Base-by-base conservation (phyloP, 441 rosid species). In the Isatis lusitanica region DNA sequence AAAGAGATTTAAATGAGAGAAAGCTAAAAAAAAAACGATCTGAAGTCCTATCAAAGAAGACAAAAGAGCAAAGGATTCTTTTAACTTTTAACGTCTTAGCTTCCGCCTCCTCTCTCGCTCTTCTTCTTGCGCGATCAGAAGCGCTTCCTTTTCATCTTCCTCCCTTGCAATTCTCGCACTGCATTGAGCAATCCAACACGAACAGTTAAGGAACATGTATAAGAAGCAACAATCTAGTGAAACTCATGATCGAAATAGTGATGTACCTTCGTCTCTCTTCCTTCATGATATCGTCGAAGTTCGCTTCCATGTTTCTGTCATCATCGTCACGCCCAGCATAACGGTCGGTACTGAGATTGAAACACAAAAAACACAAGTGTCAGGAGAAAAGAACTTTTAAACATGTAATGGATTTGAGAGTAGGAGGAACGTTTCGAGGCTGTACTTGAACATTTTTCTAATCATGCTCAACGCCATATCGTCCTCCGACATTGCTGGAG, bases 221-320 rank as follows among this genome's bases (percentile, higher is more conserved):
- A 10, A 52, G 1, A 61, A 16, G 13, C 52, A 44, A 43, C 51
- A 30, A 43, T 30, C 4, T 0, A 55, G 17, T 24, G 46, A 46
- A 33, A 57, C 61, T 30, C 16, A 8, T 33, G 6, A 53, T 17
- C 52, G n/a, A 62, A n/a, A 11, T 28, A 26, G 58, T 26, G 0
- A 71, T 66, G 50, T 68, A 94, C 99, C 98, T 94, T 73, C 83
- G 56, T 60, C 60, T 82, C 78, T 92, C 98, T 77, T 94, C 98
- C 77, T 18, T 66, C 89, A 80, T 58, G 58, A 89, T 90, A 67
- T 90, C 99, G 0, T 87, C 98, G 47, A 78, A 94, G 74, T 81
- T 83, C 26, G 94, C 96, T 81, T 92, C 99, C 98, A 92, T 94
- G 84, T 86, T 83, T 68, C 87, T 78, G 73, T 80, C 91, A 63